Conservation (phyloP, 345 rosid species). For the Citrus hindsii region DNA sequence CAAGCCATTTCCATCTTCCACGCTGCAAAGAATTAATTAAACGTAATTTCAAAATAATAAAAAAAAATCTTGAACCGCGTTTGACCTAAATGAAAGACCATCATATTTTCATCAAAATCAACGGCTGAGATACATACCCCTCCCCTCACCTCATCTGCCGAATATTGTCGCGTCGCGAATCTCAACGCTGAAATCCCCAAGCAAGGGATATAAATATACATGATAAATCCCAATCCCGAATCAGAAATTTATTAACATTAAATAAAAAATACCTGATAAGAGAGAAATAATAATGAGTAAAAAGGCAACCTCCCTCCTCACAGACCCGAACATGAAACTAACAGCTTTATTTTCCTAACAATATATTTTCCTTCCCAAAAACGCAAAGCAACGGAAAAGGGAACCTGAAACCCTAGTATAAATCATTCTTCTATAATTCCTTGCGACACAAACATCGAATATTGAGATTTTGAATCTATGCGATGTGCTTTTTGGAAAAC, state of each 20-base stretch:
- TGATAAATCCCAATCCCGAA: not conserved
- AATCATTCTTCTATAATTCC: slow-evolving; percentile 15
- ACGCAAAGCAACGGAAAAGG: not conserved
- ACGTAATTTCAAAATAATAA: not conserved
- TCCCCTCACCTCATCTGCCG: not conserved
- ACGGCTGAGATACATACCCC: not conserved
- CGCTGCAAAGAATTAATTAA: not conserved
- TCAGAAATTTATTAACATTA: not conserved
- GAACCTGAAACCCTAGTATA: slow-evolving; percentile 35
- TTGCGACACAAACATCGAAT: slow-evolving; percentile 32
- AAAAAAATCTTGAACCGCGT: not conserved
- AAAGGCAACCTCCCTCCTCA: not conserved
- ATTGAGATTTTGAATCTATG: slow-evolving; percentile 20
- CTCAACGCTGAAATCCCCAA: slow-evolving; percentile 13
- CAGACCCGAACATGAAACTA: slow-evolving; percentile 32
- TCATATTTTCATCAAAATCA: slow-evolving; percentile 1
- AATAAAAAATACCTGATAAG: not conserved
- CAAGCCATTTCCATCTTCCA: not conserved
- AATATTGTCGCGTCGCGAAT: slow-evolving; percentile 14
- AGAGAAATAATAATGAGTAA: not conserved
- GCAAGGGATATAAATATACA: not conserved
- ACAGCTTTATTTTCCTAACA: slow-evolving; percentile 21
- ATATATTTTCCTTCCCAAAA: not conserved
- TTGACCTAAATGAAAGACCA: not conserved
- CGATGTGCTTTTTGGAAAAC: slow-evolving; percentile 37